Conservation (phyloP, 768 basidiomycete genomes). For the Coprinopsis strossmayeri region DNA sequence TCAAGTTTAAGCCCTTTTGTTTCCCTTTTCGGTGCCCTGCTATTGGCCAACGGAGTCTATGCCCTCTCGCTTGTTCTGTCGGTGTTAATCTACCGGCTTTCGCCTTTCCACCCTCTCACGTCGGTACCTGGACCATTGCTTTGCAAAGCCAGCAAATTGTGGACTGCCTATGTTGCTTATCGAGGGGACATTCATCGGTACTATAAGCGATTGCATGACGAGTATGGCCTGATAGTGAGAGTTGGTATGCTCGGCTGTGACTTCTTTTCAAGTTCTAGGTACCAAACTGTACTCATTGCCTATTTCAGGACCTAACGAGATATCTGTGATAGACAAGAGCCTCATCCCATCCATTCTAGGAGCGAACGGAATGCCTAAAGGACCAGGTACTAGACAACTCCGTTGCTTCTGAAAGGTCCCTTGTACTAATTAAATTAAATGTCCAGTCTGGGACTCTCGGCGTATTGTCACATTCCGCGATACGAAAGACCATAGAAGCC, state of each 20-base stretch:
- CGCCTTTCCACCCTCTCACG: conserved; percentile 35
- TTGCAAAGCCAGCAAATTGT: conserved; percentile 33
- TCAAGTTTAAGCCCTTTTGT: not conserved
- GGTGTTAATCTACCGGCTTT: conserved; percentile 6
- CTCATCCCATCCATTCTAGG: conserved; percentile 39
- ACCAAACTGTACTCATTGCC: conserved; percentile 43
- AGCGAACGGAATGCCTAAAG: conserved; percentile 44
- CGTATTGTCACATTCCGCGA: conserved; percentile 21
- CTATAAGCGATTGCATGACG: conserved; percentile 36
- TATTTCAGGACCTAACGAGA: conserved; percentile 42
- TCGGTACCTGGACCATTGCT: conserved; percentile 39
- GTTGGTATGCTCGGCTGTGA: conserved; percentile 30
- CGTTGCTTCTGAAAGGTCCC: not conserved
- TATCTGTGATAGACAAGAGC: conserved; percentile 38
- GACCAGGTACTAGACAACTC: conserved; percentile 32
- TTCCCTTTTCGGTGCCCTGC: not conserved
- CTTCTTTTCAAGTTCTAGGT: conserved; percentile 11
- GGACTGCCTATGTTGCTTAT: conserved; percentile 23
- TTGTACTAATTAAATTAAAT: too few relatives aligned
- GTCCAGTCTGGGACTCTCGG: conserved; percentile 40
- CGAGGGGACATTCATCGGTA: conserved; percentile 37
- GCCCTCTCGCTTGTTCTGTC: not conserved
- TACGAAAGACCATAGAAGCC: conserved; percentile 5
- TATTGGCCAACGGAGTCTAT: not conserved
- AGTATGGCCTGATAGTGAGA: conserved; percentile 48